These are phyloP conservation scores for Zygnema circumcarinatum DNA, from an alignment of 139 green algal species.

Conservation along the genomic window DNA sequence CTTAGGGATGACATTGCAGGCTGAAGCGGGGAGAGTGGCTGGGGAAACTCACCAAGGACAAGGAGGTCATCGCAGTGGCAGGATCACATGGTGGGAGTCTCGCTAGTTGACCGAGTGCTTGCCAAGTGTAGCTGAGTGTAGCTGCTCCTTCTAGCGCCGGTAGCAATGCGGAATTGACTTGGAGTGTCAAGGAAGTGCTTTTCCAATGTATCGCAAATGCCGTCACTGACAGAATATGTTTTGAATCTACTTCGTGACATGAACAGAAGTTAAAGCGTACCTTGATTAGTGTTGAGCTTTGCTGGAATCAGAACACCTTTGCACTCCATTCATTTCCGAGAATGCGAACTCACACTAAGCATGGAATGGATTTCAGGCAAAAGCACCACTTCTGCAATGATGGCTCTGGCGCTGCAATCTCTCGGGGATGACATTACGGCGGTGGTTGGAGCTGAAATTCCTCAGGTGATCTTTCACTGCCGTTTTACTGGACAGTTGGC, in stretches of 20 bases:
- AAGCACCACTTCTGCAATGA: conserved; percentile 61
- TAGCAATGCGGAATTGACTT: too few relatives aligned
- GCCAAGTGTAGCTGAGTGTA: too few relatives aligned
- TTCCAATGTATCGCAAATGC: too few relatives aligned
- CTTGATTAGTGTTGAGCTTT: background rate
- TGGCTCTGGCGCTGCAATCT: conserved; percentile 41
- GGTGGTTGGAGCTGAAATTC: conserved; percentile 57
- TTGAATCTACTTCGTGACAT: too few relatives aligned
- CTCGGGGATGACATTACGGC: conserved; percentile 48
- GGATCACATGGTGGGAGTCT: conserved; percentile 55
- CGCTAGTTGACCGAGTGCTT: too few relatives aligned
- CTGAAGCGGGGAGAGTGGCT: conserved; percentile 60
- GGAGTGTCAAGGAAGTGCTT: too few relatives aligned
- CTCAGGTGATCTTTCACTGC: conserved; percentile 32
- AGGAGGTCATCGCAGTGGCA: conserved; percentile 57
- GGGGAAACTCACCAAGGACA: conserved; percentile 42
- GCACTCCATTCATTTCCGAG: background rate
- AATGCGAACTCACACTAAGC: background rate
- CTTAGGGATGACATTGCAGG: background rate
- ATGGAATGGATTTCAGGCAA: conserved; percentile 42
- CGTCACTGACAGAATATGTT: too few relatives aligned
- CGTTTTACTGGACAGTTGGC: background rate
- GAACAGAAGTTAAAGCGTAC: too few relatives aligned
- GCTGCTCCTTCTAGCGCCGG: too few relatives aligned
- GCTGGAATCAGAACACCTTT: background rate